These are phyloP conservation scores for Ceratocystis variospora DNA, from an alignment of 2,329 filamentous ascomycete species.

Conservation along the genomic window DNA sequence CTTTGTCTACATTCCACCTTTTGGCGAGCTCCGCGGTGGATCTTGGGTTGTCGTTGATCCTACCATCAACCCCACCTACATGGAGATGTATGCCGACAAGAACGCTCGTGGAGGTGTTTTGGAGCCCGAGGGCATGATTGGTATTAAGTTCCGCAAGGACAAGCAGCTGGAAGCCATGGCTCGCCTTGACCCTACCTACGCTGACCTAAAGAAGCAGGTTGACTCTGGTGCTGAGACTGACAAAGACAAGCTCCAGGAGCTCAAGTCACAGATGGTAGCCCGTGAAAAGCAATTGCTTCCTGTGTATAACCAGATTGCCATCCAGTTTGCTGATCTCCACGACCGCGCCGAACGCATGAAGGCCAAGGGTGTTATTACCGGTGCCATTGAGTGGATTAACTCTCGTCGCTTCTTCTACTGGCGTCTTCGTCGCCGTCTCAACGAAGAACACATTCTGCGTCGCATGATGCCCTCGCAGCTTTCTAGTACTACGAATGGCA, in stretches of 20 bases:
- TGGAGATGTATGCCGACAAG: slow-evolving; percentile 99
- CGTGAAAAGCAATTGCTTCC: slow-evolving; percentile 83
- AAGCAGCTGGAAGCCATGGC: slow-evolving; percentile 97
- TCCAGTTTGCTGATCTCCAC: slow-evolving; percentile 94
- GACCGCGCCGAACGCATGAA: slow-evolving; percentile 96
- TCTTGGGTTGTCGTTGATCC: slow-evolving; percentile 99
- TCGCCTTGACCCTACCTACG: slow-evolving; percentile 74
- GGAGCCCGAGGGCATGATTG: slow-evolving; percentile 94
- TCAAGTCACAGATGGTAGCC: slow-evolving; percentile 71
- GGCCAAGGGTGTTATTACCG: slow-evolving; percentile 87
- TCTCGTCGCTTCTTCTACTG: slow-evolving; percentile 98
- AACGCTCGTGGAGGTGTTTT: slow-evolving; percentile 93
- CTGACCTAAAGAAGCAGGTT: slow-evolving; percentile 66
- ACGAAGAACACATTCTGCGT: slow-evolving; percentile 93
- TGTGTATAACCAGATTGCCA: slow-evolving; percentile 86
- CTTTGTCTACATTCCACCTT: slow-evolving; percentile 97
- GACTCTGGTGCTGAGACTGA: slow-evolving; percentile 48
- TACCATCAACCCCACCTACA: slow-evolving; percentile 87
- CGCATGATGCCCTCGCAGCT: slow-evolving; percentile 48
- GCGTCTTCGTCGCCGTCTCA: slow-evolving; percentile 90
- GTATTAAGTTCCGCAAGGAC: slow-evolving; percentile 96
- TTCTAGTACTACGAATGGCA: slow-evolving; percentile 25
- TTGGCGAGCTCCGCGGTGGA: slow-evolving; percentile 91
- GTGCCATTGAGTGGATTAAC: slow-evolving; percentile 71
- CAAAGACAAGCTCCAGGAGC: slow-evolving; percentile 58